Conservation (phyloP, 2,329 filamentous ascomycete species). For the Fusarium sp. region DNA sequence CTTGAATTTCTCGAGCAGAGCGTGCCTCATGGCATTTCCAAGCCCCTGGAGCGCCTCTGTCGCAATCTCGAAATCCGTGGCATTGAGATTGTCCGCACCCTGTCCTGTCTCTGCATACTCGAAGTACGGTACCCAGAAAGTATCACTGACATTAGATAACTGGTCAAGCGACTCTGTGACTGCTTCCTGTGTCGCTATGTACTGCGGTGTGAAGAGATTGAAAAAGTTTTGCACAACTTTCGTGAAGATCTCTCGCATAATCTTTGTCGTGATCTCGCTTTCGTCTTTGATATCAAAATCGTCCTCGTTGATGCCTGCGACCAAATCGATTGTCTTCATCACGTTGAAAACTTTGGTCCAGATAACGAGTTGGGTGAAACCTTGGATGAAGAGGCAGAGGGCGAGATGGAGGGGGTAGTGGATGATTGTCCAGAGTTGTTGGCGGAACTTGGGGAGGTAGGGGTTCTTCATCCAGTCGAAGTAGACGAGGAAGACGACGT, state of each 20-base stretch:
- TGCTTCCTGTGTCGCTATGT: slow-evolving; percentile 29
- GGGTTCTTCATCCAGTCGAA: slow-evolving; percentile 75
- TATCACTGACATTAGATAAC: slow-evolving; percentile 45
- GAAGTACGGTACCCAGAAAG: slow-evolving; percentile 44
- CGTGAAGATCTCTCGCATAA: slow-evolving; percentile 25
- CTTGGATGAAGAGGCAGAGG: slow-evolving; percentile 73
- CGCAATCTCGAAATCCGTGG: slow-evolving; percentile 13
- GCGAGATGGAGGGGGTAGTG: slow-evolving; percentile 74
- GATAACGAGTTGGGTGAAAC: slow-evolving; percentile 67
- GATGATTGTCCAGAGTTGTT: slow-evolving; percentile 68
- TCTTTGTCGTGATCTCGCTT: slow-evolving; percentile 37
- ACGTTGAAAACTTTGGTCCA: slow-evolving; percentile 57
- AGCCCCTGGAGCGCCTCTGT: slow-evolving; percentile 18
- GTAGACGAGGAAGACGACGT: slow-evolving; percentile 60
- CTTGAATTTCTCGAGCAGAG: slow-evolving; percentile 48
- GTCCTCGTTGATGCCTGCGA: slow-evolving; percentile 24
- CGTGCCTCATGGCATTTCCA: slow-evolving; percentile 45
- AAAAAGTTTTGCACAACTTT: slow-evolving; percentile 41
- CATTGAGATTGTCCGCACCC: slow-evolving; percentile 4
- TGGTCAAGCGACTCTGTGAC: slow-evolving; percentile 46
- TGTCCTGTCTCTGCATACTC: slow-evolving; percentile 18
- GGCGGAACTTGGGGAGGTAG: slow-evolving; percentile 66
- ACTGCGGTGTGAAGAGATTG: slow-evolving; percentile 46
- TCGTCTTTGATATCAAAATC: slow-evolving; percentile 5
- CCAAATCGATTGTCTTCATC: slow-evolving; percentile 34